These are phyloP conservation scores for Penicillium brasilianum DNA, from an alignment of 2,329 filamentous ascomycete species.

Conservation along the genomic window DNA sequence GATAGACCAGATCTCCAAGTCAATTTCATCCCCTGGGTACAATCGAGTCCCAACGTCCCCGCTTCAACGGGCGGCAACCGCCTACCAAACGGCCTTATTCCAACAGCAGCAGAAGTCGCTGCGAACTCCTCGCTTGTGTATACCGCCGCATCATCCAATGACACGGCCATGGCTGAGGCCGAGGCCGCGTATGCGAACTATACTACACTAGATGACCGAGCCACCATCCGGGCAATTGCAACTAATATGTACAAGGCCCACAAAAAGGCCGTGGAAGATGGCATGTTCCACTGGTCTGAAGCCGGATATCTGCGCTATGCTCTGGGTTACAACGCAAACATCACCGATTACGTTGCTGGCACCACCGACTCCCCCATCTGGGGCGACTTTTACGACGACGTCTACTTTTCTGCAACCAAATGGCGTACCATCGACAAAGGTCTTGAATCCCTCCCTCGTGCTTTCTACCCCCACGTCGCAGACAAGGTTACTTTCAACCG, in stretches of 20 bases:
- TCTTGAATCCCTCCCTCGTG: constrained; percentile 62
- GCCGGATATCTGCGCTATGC: constrained; percentile 66
- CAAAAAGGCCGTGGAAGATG: constrained; percentile 58
- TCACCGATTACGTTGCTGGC: constrained; percentile 59
- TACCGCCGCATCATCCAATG: constrained; percentile 38
- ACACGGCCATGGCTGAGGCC: constrained; percentile 45
- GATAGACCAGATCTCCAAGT: constrained; percentile 43
- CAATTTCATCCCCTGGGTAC: constrained; percentile 51
- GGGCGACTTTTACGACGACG: constrained; percentile 59
- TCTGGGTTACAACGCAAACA: constrained; percentile 59
- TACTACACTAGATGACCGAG: constrained; percentile 30
- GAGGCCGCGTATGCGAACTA: constrained; percentile 46
- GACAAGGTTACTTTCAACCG: constrained; percentile 62
- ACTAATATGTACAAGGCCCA: constrained; percentile 55
- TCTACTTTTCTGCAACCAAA: constrained; percentile 64
- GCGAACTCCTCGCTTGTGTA: constrained; percentile 51
- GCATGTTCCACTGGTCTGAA: constrained; percentile 69
- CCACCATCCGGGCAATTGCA: constrained; percentile 38
- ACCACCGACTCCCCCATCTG: constrained; percentile 54
- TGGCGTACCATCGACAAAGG: constrained; percentile 71
- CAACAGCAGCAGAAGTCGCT: constrained; percentile 56
- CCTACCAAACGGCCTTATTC: constrained; percentile 58
- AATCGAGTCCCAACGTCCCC: constrained; percentile 58
- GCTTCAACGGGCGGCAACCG: constrained; percentile 54
- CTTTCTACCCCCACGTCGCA: constrained; percentile 67